phyloP scores from a whole-genome alignment of 371 early-diverging fungal species.

The Syncephalis fuscata region DNA sequence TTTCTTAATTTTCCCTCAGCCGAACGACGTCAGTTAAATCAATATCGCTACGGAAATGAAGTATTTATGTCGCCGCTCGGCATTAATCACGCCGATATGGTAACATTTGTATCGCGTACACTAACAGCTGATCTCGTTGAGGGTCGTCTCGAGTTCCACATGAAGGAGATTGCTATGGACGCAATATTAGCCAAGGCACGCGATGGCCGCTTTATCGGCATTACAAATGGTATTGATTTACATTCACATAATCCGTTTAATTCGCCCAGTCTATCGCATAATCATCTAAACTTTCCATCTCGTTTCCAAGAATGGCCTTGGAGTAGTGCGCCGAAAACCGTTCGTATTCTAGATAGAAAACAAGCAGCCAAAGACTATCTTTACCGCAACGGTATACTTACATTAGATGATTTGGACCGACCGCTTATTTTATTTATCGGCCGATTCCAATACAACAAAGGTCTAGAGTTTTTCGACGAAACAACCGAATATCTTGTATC shows the following conservation, averaged over 20 bases:
- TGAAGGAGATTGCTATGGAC: slow-evolving; percentile 40
- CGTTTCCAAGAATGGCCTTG: background rate
- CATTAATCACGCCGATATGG: slow-evolving; percentile 32
- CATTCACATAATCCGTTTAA: slow-evolving; percentile 30
- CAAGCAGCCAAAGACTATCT: slow-evolving; percentile 31
- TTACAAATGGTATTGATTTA: slow-evolving; percentile 41
- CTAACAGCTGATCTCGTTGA: slow-evolving; percentile 42
- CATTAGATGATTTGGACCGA: slow-evolving; percentile 19
- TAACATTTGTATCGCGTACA: slow-evolving; percentile 35
- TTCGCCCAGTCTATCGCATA: slow-evolving; percentile 13
- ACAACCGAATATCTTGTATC: slow-evolving; percentile 18
- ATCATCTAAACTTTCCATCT: slow-evolving; percentile 21
- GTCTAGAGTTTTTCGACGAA: slow-evolving; percentile 25
- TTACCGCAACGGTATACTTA: slow-evolving; percentile 20
- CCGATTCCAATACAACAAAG: slow-evolving; percentile 42
- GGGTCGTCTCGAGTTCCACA: slow-evolving; percentile 31
- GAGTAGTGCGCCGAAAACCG: background rate
- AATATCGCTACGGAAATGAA: slow-evolving; percentile 26
- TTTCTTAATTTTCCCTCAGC: slow-evolving; percentile 13
- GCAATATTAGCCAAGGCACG: slow-evolving; percentile 27
- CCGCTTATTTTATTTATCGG: slow-evolving; percentile 39
- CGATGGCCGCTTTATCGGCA: slow-evolving; percentile 29
- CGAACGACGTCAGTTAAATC: slow-evolving; percentile 8
- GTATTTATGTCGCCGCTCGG: slow-evolving; percentile 36
- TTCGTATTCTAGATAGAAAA: slow-evolving; percentile 17